These are phyloP conservation scores for Xylona heveae DNA, from an alignment of 495 filamentous ascomycete genomes.

Conservation along the genomic window DNA sequence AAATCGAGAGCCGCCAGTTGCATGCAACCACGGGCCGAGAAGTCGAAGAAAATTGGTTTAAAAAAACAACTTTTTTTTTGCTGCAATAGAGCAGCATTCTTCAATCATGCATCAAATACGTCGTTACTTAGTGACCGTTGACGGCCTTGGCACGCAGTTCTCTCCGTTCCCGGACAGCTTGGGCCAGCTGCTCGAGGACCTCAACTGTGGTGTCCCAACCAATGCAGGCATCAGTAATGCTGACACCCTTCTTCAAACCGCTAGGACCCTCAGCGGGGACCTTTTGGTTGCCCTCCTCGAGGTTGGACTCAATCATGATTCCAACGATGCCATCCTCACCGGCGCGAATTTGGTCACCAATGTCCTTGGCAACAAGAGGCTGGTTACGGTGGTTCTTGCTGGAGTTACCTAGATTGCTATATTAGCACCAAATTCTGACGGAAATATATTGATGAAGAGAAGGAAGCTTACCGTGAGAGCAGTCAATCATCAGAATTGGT, in stretches of 20 bases:
- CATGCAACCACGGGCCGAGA: no score
- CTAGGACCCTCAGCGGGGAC: constrained; percentile 64
- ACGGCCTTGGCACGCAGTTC: constrained; percentile 11
- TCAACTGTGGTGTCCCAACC: constrained; percentile 76
- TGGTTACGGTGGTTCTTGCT: constrained; percentile 71
- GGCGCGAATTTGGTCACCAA: constrained; percentile 67
- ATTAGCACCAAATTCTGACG: neutral
- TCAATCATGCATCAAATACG: no score
- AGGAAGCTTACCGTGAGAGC: constrained; percentile 53
- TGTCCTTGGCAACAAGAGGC: constrained; percentile 65
- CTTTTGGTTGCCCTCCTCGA: constrained; percentile 90
- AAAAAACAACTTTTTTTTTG: no score
- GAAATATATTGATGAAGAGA: neutral
- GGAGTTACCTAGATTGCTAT: constrained; percentile 33
- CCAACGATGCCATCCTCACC: constrained; percentile 82
- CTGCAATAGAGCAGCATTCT: no score
- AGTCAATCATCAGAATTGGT: constrained; percentile 91
- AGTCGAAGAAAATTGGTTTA: no score
- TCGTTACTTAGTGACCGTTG: no score
- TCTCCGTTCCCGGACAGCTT: constrained; percentile 59
- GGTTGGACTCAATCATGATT: constrained; percentile 97
- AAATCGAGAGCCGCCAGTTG: no score
- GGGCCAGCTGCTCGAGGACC: constrained; percentile 71
- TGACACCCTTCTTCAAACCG: constrained; percentile 73
- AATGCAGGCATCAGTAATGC: constrained; percentile 95